Percentiles rank a stretch among this genome's conserved stretches.
Evolutionary conservation across 2,329 filamentous ascomycete genomes (phyloP).

Genomic region (Aureobasidium melanogenum): DNA sequence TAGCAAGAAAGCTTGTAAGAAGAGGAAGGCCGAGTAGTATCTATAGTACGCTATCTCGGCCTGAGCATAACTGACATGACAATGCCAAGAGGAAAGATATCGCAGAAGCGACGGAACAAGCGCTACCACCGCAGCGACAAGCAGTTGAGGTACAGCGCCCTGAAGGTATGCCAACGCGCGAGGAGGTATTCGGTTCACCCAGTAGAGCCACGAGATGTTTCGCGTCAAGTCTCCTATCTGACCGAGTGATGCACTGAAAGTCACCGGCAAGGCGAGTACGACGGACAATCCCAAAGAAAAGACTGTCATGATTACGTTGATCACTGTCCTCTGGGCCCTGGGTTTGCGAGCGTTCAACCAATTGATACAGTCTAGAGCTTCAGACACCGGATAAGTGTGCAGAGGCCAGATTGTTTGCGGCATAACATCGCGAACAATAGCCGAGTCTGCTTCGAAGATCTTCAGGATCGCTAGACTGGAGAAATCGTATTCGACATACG

Average conservation of each 20-base stretch:
- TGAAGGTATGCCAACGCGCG: background rate
- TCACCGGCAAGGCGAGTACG: background rate
- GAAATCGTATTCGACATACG: background rate
- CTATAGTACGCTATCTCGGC: background rate
- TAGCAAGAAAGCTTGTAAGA: background rate
- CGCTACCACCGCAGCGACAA: background rate
- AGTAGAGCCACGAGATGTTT: background rate
- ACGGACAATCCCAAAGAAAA: background rate
- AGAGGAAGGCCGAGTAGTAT: slow-evolving; percentile 1
- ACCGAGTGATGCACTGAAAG: background rate
- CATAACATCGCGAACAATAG: background rate
- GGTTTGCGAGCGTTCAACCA: background rate
- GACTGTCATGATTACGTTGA: background rate
- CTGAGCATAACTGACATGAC: background rate
- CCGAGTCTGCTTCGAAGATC: background rate
- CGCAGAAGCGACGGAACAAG: background rate
- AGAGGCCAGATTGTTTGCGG: background rate
- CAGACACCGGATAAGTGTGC: background rate
- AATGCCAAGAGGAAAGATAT: background rate
- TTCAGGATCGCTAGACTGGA: background rate
- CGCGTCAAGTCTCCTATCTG: background rate
- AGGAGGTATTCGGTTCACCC: background rate
- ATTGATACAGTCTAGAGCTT: background rate
- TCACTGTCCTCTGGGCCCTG: background rate
- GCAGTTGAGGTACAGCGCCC: background rate